Base-by-base conservation (phyloP, 2,329 filamentous ascomycete species). In the Neofusicoccum laricinum region DNA sequence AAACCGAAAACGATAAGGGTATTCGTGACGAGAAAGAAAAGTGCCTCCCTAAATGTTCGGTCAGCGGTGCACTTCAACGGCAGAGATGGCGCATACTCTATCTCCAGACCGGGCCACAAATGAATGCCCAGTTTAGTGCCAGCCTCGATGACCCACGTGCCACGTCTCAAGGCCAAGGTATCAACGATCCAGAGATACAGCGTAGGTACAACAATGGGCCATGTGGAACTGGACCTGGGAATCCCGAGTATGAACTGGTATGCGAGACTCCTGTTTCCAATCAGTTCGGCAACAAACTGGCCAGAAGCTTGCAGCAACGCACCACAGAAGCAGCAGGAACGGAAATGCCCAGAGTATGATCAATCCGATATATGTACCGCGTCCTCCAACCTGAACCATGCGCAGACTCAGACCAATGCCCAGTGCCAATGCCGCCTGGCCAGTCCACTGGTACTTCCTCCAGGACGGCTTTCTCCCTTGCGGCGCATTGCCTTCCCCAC, bases 1-100 rank as follows among this genome's bases (percentile, higher is more conserved):
- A 90, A 78, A 1, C 90, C 90, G 71, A 89, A 88, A 0, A 91
- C 87, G 63, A 93, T 87, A 19, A 93, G 76, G 0, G 79, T 79
- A 71, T 92, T 92, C 1, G 89, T 91, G 3, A 85, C 76, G 3
- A 92, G 78, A 74, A 93, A 93, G 79, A 92, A 92, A 7, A 89
- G 68, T 0, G 89, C 89, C 72, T 93, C 90, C 69, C 76, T 78
- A 53, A 41, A 12, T 12, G 8, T 7, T 32, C 10, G 45, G 45
- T 69, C 66, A 70, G 66, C 51, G 12, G 12, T 32, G 6, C 8
- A 17, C 5, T 6, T 36, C 14, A 6, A 2, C n/a, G 38, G 21
- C 11, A 36, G 48, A 4, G 38, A n/a, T n/a, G 11, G 25, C 19
- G 48, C 74, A 25, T 71, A 78, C 76, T 93, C 90, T 19, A 92